Base-by-base conservation (phyloP, 108 stramenopile species). In the Nitzschia sp. region DNA sequence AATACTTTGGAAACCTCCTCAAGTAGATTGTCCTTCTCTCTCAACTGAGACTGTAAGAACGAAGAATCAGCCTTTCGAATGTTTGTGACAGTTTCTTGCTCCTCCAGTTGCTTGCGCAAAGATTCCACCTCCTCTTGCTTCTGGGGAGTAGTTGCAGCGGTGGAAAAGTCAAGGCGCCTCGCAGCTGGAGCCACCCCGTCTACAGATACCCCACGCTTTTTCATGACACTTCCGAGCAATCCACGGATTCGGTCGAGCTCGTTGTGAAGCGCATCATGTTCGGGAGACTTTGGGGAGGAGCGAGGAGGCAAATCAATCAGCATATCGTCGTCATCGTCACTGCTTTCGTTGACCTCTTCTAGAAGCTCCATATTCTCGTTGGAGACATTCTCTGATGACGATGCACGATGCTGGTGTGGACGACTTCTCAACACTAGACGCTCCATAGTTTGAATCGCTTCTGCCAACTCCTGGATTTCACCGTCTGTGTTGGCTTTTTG, bases 391-490 rank as follows among this genome's bases (percentile, higher is more conserved):
- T 19, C 20, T 6, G 19, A 22, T 0, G 37, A 17, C 24, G 21
- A 34, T 22, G 41, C 22, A 34, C 57, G 46, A 7, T 10, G 25
- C n/a, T 63, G 24, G 22, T 57, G 73, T 3, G 73, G 66, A 34
- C 51, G 59, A 41, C 70, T 83, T 60, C 86, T 88, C 56, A 94
- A 71, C 67, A 94, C 88, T 39, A 94, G 78, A 41, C 73, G 77
- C 72, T 94, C 93, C 84, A 94, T 81, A 26, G 84, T 94, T 48
- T 76, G 52, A 63, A 94, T 90, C 9, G 92, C 87, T 22, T 79
- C 71, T 12, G 80, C 79, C 53, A 94, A 70, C 21, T 86, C 86
- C 42, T 81, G 71, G 21, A 82, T 80, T 63, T 89, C 88, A 43
- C 82, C 85, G 19, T 84, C 79, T 41, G 75, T 67, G n/a, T 54